Conservation (phyloP, 2,329 filamentous ascomycete species). For the Trichoderma breve region DNA sequence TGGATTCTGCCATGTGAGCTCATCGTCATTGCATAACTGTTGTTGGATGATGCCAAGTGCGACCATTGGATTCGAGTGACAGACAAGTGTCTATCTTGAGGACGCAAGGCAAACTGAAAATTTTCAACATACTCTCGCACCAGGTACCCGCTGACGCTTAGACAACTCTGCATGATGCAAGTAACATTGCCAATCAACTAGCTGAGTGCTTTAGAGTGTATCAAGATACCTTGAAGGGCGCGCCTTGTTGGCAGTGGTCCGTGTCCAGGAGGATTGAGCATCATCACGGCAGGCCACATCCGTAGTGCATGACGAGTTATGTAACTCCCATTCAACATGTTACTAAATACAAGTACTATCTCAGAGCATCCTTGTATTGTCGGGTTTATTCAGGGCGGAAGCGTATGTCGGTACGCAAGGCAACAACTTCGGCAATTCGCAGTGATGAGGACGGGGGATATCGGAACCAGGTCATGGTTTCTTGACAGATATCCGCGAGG, state of each 20-base stretch:
- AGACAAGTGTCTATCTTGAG: not conserved
- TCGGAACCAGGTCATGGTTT: not conserved
- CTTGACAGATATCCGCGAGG: not conserved
- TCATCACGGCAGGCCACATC: not conserved
- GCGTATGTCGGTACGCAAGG: not conserved
- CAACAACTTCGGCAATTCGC: not conserved
- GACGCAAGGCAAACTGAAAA: not conserved
- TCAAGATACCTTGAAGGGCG: not conserved
- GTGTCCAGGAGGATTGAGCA: not conserved
- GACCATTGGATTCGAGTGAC: not conserved
- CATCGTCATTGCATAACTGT: not conserved
- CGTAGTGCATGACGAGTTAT: not conserved
- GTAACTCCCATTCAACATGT: no score
- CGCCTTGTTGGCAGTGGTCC: not conserved
- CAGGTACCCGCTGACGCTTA: not conserved
- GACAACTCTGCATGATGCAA: not conserved
- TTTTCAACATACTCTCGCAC: not conserved
- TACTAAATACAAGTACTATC: not conserved
- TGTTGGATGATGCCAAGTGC: not conserved
- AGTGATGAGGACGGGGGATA: not conserved
- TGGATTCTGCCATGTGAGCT: not conserved
- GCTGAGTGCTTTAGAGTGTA: not conserved
- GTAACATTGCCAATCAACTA: not conserved
- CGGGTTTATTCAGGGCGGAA: not conserved
- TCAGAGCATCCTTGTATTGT: not conserved